Conservation (phyloP, 176 grass and related monocot genomes). For the Dendrocalamus sinicus region DNA sequence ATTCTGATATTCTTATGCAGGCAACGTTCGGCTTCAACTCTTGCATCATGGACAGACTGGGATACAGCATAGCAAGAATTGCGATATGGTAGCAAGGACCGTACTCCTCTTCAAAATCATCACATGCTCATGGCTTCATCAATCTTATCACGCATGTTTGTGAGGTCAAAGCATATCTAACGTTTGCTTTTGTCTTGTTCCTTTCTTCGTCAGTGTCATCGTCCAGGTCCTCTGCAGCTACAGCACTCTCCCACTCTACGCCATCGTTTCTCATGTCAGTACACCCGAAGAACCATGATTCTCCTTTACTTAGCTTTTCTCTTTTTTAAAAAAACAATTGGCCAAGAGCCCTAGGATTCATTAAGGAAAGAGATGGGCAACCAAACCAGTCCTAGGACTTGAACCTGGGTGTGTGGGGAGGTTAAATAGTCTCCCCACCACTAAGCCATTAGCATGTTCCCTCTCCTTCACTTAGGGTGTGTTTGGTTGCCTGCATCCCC, state of each 20-base stretch:
- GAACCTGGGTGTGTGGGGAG: no score
- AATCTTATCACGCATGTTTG: background rate
- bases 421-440: no score
- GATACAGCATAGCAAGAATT: conserved; percentile 46
- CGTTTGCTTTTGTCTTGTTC: background rate
- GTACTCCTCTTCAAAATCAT: background rate
- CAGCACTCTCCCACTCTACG: conserved; percentile 85
- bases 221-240: conserved; percentile 77
- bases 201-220: conserved; percentile 51
- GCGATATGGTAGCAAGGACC: conserved; percentile 40
- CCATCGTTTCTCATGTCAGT: conserved; percentile 81
- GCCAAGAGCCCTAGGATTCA: no score
- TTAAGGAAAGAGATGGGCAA: no score
- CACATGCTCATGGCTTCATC: no score
- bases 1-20: conserved; percentile 1
- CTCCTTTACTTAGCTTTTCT: background rate
- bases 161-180: background rate
- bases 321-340: no score
- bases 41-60: conserved; percentile 61
- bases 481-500: no score
- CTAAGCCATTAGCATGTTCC: no score
- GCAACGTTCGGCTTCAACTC: conserved; percentile 54
- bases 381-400: no score
- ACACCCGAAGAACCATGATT: background rate
- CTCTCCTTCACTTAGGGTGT: no score